Base-by-base conservation (phyloP, 352 stramenopile genomes). In the Phytophthora podocarpi region DNA sequence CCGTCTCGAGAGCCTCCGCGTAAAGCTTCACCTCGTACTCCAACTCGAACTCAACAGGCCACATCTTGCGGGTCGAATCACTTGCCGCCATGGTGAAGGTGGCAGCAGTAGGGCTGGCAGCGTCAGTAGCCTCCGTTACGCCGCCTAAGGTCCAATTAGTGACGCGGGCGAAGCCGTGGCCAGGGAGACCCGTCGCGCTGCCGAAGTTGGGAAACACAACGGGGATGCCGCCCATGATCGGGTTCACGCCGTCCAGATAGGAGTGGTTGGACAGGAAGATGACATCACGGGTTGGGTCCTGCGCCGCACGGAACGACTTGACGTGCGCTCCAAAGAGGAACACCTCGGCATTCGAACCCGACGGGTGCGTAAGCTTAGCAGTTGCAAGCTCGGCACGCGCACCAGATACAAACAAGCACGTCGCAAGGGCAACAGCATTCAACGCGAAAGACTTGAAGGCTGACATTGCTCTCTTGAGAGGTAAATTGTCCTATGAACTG, bases 121-220 rank as follows among this genome's bases (percentile, higher is more conserved):
- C 32, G 26, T 72, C 57, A 5, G 26, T 26, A 7, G 60, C 45
- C 3, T 68, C 40, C 11, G 40, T 39, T 7, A 54, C 16, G 15
- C 55, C 36, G 4, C 45, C 54, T 13, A 82, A 23, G 0, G 70
- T 76, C 72, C 76, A 85, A n/a, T 76, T 72, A 31, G 56, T 77
- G 10, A 64, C 82, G 21, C 91, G 82, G 16, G 91, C 81, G 70
- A 98, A 98, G 23, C 92, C 93, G 72, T 98, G 92, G 37, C 87
- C 71, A 0, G 85, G 83, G 32, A 94, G 76, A 15, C 49, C 69
- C 27, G 52, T 52, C 1, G 63, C 59, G 24, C 54, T 71, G 39
- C 90, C 91, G 74, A 98, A 98, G 64, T 97, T 86, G n/a, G 93
- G 93, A 66, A 97, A 98, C 10, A 97, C 85, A 4, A 98, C 28